Percentiles rank a stretch among this genome's conserved stretches.
Evolutionary conservation across 2,329 filamentous ascomycete genomes (phyloP).

Genomic region (Fusarium keratoplasticum): DNA sequence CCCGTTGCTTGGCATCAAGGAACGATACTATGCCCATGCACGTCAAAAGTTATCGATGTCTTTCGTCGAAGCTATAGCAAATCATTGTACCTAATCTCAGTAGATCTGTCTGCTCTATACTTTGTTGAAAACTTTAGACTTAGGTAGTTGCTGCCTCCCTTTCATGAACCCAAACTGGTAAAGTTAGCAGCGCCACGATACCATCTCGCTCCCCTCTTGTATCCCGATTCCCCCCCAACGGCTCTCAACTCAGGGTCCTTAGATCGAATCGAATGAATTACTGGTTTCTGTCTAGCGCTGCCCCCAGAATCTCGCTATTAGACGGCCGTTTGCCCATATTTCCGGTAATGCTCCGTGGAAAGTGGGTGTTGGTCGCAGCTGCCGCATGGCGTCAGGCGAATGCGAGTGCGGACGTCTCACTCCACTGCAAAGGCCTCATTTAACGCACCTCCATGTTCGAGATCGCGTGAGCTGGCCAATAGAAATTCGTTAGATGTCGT

Average conservation of each 20-base stretch:
- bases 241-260: not conserved
- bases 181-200: not conserved
- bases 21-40: not conserved
- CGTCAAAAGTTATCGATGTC: not conserved
- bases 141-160: not conserved
- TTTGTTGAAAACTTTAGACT: not conserved
- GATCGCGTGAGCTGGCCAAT: not conserved
- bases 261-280: conserved; percentile 18
- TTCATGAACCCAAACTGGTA: not conserved
- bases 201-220: not conserved
- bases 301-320: not conserved
- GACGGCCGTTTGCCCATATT: not conserved
- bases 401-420: conserved; percentile 28
- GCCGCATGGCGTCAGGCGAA: conserved; percentile 14
- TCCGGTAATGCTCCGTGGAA: not conserved
- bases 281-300: conserved; percentile 19
- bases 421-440: conserved; percentile 18
- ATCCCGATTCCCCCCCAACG: not conserved
- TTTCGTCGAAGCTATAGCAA: not conserved
- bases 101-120: not conserved
- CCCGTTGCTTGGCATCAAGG: not conserved
- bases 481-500: not conserved
- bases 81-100: not conserved
- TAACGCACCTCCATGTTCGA: not conserved
- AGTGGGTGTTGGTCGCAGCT: not conserved